phyloP scores from a whole-genome alignment of 2,329 filamentous ascomycete genomes.

The Scedosporium dehoogii region DNA sequence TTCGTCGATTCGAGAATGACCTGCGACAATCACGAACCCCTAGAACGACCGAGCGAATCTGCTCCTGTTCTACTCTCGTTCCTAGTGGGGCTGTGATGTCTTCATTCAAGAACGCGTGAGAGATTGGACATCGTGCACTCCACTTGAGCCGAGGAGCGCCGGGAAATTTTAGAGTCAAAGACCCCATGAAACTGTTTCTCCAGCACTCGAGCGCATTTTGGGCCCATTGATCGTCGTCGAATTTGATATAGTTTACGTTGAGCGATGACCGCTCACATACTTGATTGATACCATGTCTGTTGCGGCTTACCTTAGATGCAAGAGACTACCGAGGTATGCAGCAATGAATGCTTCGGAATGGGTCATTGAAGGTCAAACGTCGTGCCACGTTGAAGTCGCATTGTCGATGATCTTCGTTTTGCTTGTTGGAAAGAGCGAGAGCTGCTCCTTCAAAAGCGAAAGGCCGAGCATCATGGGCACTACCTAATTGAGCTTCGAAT shows the following conservation, averaged over 20 bases:
- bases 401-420: no score
- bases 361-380: no score
- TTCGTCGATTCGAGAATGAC: background rate
- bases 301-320: background rate
- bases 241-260: no score
- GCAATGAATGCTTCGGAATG: background rate
- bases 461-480: no score
- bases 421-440: no score
- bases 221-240: background rate
- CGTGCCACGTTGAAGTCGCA: no score
- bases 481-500: background rate
- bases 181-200: background rate
- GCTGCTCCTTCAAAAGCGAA: no score
- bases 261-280: no score
- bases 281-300: no score
- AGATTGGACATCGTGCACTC: background rate
- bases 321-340: background rate
- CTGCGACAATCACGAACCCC: slow-evolving; percentile 3
- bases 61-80: background rate
- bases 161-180: background rate
- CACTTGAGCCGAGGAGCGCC: background rate
- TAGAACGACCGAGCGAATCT: background rate
- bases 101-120: no score
- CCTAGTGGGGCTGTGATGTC: background rate
- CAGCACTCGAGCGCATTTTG: background rate